Evolutionary conservation across 331 rosid genomes (phyloP).

Genomic region (Erythrophleum ivorense): DNA sequence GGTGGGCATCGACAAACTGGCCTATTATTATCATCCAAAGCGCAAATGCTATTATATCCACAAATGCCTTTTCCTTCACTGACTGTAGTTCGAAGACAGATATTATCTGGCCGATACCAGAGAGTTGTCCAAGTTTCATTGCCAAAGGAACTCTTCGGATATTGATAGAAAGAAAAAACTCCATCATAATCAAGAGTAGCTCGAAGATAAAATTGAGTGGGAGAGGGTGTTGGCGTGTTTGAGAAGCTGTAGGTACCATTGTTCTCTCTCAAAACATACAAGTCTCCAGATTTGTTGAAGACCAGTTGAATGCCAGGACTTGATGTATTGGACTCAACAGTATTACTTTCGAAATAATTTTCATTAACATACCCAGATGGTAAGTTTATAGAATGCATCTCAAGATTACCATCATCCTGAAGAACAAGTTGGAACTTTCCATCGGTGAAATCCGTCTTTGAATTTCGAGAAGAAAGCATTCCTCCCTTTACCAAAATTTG

Average conservation of each 20-base stretch:
- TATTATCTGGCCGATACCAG: conserved; percentile 36
- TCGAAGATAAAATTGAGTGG: conserved; percentile 44
- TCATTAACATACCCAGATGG: conserved; percentile 37
- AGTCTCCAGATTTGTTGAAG: conserved; percentile 47
- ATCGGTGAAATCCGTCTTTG: conserved; percentile 35
- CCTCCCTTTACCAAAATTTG: conserved; percentile 40
- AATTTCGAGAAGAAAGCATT: conserved; percentile 41
- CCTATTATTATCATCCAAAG: conserved; percentile 30
- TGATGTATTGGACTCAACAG: neutral
- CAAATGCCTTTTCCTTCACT: conserved; percentile 47
- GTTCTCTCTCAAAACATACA: conserved; percentile 46
- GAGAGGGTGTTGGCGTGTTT: neutral
- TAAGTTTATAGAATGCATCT: conserved; percentile 47
- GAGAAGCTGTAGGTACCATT: neutral
- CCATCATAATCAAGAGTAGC: conserved; percentile 51
- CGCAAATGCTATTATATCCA: conserved; percentile 52
- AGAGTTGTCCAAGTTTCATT: conserved; percentile 47
- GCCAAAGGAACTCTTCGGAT: conserved; percentile 40
- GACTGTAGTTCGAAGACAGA: rapidly evolving
- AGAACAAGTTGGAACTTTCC: conserved; percentile 58
- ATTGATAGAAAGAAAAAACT: conserved; percentile 34
- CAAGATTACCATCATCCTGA: conserved; percentile 54
- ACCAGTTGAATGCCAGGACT: conserved; percentile 43
- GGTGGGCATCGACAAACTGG: conserved; percentile 47
- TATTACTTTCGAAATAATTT: conserved; percentile 25